Base-by-base conservation (phyloP, 306 rosid genomes). In the Glycyrrhiza uralensis region DNA sequence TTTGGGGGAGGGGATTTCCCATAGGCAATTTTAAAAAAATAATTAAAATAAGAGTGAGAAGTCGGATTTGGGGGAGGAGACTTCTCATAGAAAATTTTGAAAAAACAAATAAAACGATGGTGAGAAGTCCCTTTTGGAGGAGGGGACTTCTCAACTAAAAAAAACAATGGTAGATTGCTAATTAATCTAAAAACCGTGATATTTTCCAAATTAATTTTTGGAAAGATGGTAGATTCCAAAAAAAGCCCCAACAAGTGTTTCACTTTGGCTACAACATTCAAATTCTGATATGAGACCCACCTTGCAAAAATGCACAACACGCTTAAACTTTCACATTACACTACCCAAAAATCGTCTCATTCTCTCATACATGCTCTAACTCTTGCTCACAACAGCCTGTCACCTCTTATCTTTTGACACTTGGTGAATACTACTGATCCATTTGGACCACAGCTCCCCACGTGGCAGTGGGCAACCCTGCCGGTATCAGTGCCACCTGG, bases 381-480 rank as follows among this genome's bases (percentile, higher is more conserved):
- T n/a, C n/a, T n/a, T n/a, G n/a, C n/a, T n/a, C 70, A 55, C 30
- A 59, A 79, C 88, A 89, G 84, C 17, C 87, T 86, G 89, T 86
- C 75, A 57, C 86, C 84, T 82, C 45, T 80, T 67, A 62, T 60
- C 49, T 46, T 0, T 6, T 1, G 32, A 58, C 93, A 86, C 84
- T 69, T 79, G 90, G 76, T 35, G 38, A 52, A 65, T 76, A 79
- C 17, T 7, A 32, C 10, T 74, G 58, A 44, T 79, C 63, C 77
- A 71, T 50, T 80, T 77, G 92, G 92, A 87, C 92, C 90, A 87
- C 92, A 18, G 13, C 56, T 39, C 76, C 73, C 91, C 97, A 81
- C 88, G 87, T 89, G 96, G 85, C 90, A 33, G 11, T 55, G 91
- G 82, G 79, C 90, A 69, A 39, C 85, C 83, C 35, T 86, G 83